Base-by-base conservation (phyloP, 176 grass and related monocot genomes). In the Ampelocalamus luodianensis region DNA sequence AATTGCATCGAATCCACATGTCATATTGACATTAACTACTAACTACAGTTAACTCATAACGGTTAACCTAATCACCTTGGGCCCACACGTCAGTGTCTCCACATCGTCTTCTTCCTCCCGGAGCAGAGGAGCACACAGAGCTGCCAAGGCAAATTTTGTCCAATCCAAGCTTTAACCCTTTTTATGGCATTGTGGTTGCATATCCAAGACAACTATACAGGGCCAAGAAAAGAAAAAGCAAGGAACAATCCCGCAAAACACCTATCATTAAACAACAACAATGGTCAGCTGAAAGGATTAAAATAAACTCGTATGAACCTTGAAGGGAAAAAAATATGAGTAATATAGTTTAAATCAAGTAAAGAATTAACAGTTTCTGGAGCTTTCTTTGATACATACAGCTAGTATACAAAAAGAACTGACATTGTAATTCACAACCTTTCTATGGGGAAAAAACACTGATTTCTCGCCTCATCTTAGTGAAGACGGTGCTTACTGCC, bases 361-460 rank as follows among this genome's bases (percentile, higher is more conserved):
- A 74, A 81, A 74, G 38, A 76, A 82, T 82, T 58, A 27, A 49
- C 71, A 71, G 0, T 73, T 6, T 43, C 29, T 68, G 50, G 7
- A 61, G 58, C 4, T 62, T 5, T 24, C 10, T 70, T 44, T 78
- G 54, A 2, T 71, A 8, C 54, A 42, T 63, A 62, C 53, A 77
- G 15, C 51, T 70, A 51, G 16, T 77, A 63, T 70, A 78, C 72
- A 62, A 78, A 74, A 77, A 71, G 53, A 83, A 77, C 53, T 24
- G 43, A 7, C 10, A 64, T 42, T 53, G 29, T 43, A 62, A 32
- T 71, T 51, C 54, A 18, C 69, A 24, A 48, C 55, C 6, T 26
- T 8, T 1, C 43, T 38, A 38, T 34, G 10, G 32, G 66, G 55
- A 83, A 23, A 88, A 55, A 51, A 69, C 53, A 22, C 8, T 20